Evolutionary conservation across 306 rosid genomes (phyloP).

Genomic region (Senna siamea): DNA sequence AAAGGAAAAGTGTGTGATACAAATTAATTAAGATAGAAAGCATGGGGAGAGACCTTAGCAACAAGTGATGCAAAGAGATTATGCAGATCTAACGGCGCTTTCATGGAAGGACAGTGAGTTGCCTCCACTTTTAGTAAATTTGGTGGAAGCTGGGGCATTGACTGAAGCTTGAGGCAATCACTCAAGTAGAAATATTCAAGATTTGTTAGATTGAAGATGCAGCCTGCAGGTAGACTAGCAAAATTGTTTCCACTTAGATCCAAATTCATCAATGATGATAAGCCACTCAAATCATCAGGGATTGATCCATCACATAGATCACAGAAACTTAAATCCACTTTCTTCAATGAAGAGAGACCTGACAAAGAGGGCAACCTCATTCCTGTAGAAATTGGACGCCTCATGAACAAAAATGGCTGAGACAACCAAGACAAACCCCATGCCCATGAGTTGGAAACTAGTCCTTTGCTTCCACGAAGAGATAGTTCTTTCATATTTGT

Average conservation of each 20-base stretch:
- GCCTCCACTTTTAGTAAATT: background rate
- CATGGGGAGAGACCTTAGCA: background rate
- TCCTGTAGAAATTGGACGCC: background rate
- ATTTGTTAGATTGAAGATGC: slow-evolving; percentile 13
- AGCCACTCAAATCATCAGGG: slow-evolving; percentile 9
- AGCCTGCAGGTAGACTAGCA: slow-evolving; percentile 1
- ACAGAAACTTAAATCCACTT: slow-evolving; percentile 13
- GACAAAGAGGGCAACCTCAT: slow-evolving; percentile 12
- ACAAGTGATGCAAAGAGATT: background rate
- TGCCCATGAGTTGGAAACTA: background rate
- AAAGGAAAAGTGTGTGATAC: background rate
- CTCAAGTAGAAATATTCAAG: background rate
- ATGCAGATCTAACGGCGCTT: background rate
- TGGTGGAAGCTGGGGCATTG: slow-evolving; percentile 21
- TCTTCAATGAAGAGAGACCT: background rate
- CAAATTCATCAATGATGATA: background rate
- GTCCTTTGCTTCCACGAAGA: background rate
- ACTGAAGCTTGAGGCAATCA: background rate
- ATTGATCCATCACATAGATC: slow-evolving; percentile 11
- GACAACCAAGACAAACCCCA: background rate
- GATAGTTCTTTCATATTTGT: background rate
- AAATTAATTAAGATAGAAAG: background rate
- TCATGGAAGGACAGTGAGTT: background rate
- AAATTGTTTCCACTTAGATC: slow-evolving; percentile 14
- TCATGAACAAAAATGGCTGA: background rate